Evolutionary conservation across 208 protist species (phyloP), one percentile per base, ranked within the genome.

Genomic region (Vickermania ingenoplastis): DNA sequence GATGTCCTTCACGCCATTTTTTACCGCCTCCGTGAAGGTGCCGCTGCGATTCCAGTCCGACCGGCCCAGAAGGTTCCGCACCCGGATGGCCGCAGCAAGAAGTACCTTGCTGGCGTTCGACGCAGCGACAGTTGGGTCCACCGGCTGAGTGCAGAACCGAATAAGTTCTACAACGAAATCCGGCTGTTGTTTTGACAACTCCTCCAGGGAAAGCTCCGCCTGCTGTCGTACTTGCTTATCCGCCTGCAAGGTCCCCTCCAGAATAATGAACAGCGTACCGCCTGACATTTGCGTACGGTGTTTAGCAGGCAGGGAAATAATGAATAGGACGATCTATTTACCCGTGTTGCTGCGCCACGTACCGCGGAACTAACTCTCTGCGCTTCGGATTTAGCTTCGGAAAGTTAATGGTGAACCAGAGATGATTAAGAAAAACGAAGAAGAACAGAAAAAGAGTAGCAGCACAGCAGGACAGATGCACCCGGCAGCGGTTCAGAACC

Each of bases 1-100:
- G 11, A 65, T 52, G 13, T 77, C 59, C 2, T 75, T 67, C 25
- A 92, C 75, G 3, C 58, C 52, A 13, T 25, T 22, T 62, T 77
- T 77, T 29, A 85, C 71, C n/a, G 70, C 63, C 7, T 79, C 72
- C 3, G 74, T 76, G 63, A 85, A 89, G 54, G 71, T 63, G 25
- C 62, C 31, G 41, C 76, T 74, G 31, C 77, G 72, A 57, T 90
- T 84, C 85, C 88, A 94, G 53, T 94, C 76, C 25, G 73, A 77
- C 31, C 71, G 66, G 50, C 75, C 53, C 14, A 94, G 29, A n/a
- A 89, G 67, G 52, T 94, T 94, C n/a, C 81, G 79, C 3, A 85
- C 63, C 41, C 75, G 77, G 48, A 90, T 86, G 26, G 88, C 74
- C 7, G 80, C 80, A 3, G 88, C 88, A 11, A 86, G 68, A 22